Conservation (phyloP, 306 rosid species). For the Sechiopsis laciniata region DNA sequence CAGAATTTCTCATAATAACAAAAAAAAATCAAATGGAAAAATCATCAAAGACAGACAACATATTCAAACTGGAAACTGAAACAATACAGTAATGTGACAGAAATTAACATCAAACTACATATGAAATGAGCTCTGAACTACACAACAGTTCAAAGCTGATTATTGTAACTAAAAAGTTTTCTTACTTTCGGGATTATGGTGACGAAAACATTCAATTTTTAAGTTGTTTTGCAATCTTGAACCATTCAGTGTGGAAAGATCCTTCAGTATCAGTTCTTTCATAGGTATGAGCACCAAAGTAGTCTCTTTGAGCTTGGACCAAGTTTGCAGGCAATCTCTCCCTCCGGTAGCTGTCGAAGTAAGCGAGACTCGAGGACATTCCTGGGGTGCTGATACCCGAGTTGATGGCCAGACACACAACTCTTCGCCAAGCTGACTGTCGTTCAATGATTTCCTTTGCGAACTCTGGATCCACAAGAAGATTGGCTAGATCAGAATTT, state of each 20-base stretch:
- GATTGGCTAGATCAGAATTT: constrained; percentile 61
- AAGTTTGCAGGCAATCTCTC: constrained; percentile 57
- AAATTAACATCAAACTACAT: neutral
- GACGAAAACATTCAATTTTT: constrained; percentile 7
- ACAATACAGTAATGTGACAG: neutral
- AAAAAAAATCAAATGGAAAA: neutral
- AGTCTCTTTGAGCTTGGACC: constrained; percentile 43
- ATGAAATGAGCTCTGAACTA: constrained; percentile 2
- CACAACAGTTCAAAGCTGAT: constrained; percentile 14
- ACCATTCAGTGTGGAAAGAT: constrained; percentile 39
- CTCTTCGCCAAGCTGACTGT: constrained; percentile 74
- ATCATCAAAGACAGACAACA: neutral
- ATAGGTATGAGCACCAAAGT: constrained; percentile 37
- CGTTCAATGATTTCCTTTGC: constrained; percentile 71
- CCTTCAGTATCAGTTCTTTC: constrained; percentile 34
- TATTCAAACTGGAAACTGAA: neutral
- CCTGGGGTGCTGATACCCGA: constrained; percentile 70
- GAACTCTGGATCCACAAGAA: constrained; percentile 67
- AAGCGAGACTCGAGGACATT: constrained; percentile 80
- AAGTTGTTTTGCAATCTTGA: constrained; percentile 33
- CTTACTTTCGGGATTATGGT: neutral
- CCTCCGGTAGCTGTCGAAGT: constrained; percentile 65
- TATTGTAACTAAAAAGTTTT: neutral
- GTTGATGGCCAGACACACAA: constrained; percentile 45
- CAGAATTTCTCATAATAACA: no score